Conservation (phyloP, 2,329 filamentous ascomycete species). For the Fusarium succisae region DNA sequence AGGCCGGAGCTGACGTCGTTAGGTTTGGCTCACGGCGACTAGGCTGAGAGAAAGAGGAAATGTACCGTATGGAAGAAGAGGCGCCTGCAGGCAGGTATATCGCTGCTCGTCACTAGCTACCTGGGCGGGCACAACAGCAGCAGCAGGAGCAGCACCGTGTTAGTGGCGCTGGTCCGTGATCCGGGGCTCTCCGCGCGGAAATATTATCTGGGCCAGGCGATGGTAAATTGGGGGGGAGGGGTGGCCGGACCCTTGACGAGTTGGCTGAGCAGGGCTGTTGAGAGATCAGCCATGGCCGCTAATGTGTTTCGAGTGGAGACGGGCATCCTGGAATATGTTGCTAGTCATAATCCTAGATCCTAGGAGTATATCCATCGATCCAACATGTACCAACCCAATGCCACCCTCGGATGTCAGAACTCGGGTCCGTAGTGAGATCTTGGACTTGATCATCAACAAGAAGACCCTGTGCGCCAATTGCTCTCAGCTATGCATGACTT, state of each 20-base stretch:
- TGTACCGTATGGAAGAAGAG: constrained; percentile 40
- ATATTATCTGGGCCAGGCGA: constrained; percentile 57
- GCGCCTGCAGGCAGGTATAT: constrained; percentile 46
- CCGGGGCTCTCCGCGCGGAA: constrained; percentile 59
- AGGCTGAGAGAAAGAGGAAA: constrained; percentile 40
- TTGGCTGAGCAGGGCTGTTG: constrained; percentile 50
- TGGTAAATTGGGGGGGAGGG: constrained; percentile 50
- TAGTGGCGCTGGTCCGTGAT: constrained; percentile 50
- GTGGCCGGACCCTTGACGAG: constrained; percentile 51
- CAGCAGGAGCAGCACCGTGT: constrained; percentile 43
- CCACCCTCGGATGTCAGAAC: constrained; percentile 30
- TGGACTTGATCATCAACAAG: constrained; percentile 5
- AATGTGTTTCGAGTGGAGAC: constrained; percentile 55
- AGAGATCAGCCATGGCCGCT: constrained; percentile 53
- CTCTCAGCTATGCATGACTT: neutral
- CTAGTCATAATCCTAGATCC: constrained; percentile 42
- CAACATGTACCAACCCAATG: constrained; percentile 24
- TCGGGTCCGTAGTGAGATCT: constrained; percentile 29
- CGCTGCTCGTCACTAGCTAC: constrained; percentile 44
- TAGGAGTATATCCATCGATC: constrained; percentile 30
- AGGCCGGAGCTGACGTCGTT: constrained; percentile 43
- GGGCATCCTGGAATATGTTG: constrained; percentile 45
- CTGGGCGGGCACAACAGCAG: constrained; percentile 46
- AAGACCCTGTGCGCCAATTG: constrained; percentile 2
- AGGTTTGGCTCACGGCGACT: constrained; percentile 37